A percentile compares a stretch with the other conserved stretches of the same genome.
phyloP scores from a whole-genome alignment of 768 basidiomycete species.

The Lactarius akahatsu region DNA sequence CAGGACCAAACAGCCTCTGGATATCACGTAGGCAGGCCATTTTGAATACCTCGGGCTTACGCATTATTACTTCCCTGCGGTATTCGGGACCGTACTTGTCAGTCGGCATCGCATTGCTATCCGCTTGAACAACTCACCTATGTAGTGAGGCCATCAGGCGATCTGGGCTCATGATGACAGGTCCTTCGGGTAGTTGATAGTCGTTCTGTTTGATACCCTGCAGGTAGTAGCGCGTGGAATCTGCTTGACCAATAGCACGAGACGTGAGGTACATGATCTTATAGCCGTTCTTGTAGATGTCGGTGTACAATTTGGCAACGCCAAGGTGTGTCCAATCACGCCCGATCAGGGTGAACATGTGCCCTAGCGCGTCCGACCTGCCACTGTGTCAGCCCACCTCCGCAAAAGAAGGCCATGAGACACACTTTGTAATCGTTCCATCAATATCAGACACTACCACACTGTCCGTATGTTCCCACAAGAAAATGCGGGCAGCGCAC shows the following conservation, averaged over 20 bases:
- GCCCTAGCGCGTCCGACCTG: conserved; percentile 94
- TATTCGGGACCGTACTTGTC: not conserved
- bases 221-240: conserved; percentile 92
- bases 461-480: conserved; percentile 90
- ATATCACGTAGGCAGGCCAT: conserved; percentile 99
- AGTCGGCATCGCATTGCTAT: not conserved
- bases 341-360: conserved; percentile 96
- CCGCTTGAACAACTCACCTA: conserved; percentile 53
- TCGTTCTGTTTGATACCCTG: conserved; percentile 94
- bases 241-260: conserved; percentile 95
- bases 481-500: conserved; percentile 89
- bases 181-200: conserved; percentile 95
- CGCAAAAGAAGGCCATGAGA: conserved; percentile 6
- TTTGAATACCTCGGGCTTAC: conserved; percentile 99
- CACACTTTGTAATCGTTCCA: conserved; percentile 97
- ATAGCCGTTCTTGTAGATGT: conserved; percentile 94
- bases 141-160: conserved; percentile 91
- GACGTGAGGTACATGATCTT: conserved; percentile 98
- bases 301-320: conserved; percentile 95
- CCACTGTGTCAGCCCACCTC: not conserved
- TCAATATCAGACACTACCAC: conserved; percentile 98
- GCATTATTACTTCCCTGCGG: conserved; percentile 92
- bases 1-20: conserved; percentile 80
- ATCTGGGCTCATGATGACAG: conserved; percentile 99
- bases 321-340: conserved; percentile 98